Base-by-base conservation (phyloP, 495 filamentous ascomycete species). In the Neurospora terricola region DNA sequence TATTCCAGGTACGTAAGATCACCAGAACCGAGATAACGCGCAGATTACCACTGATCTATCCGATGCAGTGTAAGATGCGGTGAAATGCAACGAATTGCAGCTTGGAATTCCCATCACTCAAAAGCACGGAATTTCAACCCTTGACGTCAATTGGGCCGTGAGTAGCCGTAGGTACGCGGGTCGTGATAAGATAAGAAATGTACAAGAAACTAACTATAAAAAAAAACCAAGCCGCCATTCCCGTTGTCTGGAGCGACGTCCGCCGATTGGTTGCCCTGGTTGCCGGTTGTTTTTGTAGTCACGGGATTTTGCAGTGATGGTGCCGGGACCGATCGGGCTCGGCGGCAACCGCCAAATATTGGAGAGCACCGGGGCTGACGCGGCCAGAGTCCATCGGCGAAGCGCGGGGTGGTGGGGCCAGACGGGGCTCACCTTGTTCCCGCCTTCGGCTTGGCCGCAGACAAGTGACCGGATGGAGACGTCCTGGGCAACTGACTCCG, bases 141-240 rank as follows among this genome's bases (percentile, higher is more conserved):
- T 74, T 74, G 68, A 62, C 14, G 38, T 23, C 74, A 59, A 76
- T 70, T 78, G 76, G 77, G 71, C 79, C 79, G 79, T 11, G 66
- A 70, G 70, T 76, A 80, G 72, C 78, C 78, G 78, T 18, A 7
- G 59, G 27, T 79, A 80, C 69, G 74, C 79, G 79, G 54, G 34
- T 5, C 34, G 12, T 27, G 54, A 62, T 62, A 34, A 62, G 54
- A 62, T 62, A 30, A 30, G 48, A 48, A 12, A 48, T 21, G 43
- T 9, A 9, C 43, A 9, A 48, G n/a, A 10, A 45, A 21, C 34
- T 34, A 34, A 34, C 37, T n/a, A n/a, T n/a, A n/a, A 37, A 37
- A 37, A 43, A 45, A 34, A 34, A 5, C 34, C 3, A 34, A 34
- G 21, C 42, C 42, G 42, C 16, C 42, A 43, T n/a, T 43, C 42